Evolutionary conservation across 495 filamentous ascomycete species (phyloP).

Genomic region (Aspergillus egyptiacus): DNA sequence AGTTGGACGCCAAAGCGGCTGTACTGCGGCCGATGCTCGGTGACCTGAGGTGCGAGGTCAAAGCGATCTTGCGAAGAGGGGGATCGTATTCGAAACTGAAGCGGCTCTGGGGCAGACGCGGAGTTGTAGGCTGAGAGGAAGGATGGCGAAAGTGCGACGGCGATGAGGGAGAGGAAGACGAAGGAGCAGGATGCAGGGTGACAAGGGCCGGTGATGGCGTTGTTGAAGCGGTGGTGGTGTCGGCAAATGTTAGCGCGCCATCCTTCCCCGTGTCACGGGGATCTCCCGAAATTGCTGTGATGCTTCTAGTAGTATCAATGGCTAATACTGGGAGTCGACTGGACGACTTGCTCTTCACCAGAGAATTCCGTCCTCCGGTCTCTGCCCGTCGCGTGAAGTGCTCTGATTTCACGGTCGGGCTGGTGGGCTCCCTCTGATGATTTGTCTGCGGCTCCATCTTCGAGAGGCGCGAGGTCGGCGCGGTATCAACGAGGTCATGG

Average conservation of each 20-base stretch:
- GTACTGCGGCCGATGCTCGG: conserved; percentile 15
- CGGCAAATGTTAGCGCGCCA: conserved; percentile 24
- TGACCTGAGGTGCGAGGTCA: conserved; percentile 18
- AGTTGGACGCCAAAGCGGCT: conserved; percentile 6
- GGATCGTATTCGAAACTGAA: conserved; percentile 24
- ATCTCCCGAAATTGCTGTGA: conserved; percentile 17
- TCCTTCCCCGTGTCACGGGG: conserved; percentile 25
- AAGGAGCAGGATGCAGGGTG: conserved; percentile 7
- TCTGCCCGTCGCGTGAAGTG: background rate
- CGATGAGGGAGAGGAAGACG: conserved; percentile 11
- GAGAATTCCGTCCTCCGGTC: background rate
- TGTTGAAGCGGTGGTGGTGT: conserved; percentile 4
- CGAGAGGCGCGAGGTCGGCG: conserved; percentile 8
- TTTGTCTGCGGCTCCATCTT: conserved; percentile 10
- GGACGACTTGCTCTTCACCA: conserved; percentile 1
- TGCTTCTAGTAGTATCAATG: conserved; percentile 5
- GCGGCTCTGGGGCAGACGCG: conserved; percentile 21
- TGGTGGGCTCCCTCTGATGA: background rate
- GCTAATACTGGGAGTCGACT: background rate
- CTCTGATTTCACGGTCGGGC: background rate
- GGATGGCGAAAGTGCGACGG: conserved; percentile 8
- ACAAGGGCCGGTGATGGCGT: background rate
- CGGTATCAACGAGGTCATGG: conserved; percentile 10
- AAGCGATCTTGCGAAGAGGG: conserved; percentile 20
- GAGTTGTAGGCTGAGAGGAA: conserved; percentile 6